Base-by-base conservation (phyloP, 176 grass and related monocot genomes). In the Poa annua region DNA sequence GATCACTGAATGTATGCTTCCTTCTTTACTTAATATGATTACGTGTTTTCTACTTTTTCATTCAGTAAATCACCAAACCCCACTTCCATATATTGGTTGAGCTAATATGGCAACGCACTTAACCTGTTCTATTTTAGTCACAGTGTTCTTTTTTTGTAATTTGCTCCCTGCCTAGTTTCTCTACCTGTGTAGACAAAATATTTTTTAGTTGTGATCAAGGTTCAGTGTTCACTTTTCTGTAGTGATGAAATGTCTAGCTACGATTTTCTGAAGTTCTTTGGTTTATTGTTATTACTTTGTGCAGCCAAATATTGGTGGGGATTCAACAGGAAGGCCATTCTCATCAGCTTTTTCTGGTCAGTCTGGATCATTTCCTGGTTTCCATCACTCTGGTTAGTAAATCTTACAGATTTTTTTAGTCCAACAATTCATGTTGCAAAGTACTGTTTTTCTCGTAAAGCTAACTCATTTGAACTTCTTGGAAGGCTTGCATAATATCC, bases 241-340 rank as follows among this genome's bases (percentile, higher is more conserved):
- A 81, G 52, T 84, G 51, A 79, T 70, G 22, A 74, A 81, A 42
- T 39, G 20, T 11, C 52, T 41, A 56, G 66, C 73, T 72, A 78
- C 12, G 29, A 47, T 76, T 80, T 62, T 56, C 19, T 39, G 15
- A 62, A 66, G 45, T 47, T n/a, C 15, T 38, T 74, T 74, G 44
- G 47, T 74, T 74, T 82, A 64, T 72, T 80, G 25, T 80, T 25
- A 39, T 83, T 67, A 81, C 20, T 89, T 94, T 86, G 83, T 83
- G 32, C 86, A 98, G 96, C 86, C 92, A 80, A 98, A 87, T 34
- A 84, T 88, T 89, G 86, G 83, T 75, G 90, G 92, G 66, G 96
- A 95, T 80, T 98, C 96, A 62, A 78, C 90, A 62, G 96, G 92
- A 84, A 92, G 90, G 80, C 83, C 92, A 41, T 98, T 91, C 59